A percentile compares a stretch with the other conserved stretches of the same genome.
Conservation (phyloP, 1,139 yeast genomes). For the Diutina rugosa region DNA sequence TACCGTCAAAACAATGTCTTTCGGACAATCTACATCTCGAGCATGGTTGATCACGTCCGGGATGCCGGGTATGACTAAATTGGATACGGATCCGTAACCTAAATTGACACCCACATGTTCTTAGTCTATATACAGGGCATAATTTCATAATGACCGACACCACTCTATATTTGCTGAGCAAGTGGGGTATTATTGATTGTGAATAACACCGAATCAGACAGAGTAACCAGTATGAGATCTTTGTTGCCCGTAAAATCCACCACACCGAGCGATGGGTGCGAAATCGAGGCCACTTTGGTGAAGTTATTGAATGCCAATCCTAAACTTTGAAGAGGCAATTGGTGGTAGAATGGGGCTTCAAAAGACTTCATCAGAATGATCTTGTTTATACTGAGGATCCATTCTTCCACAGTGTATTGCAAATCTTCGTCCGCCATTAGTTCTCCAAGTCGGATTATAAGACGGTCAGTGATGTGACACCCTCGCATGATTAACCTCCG, state of each 20-base stretch:
- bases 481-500: slow-evolving; percentile 1
- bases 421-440: not conserved
- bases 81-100: not conserved
- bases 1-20: not conserved
- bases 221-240: not conserved
- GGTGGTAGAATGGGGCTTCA: not conserved
- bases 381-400: not conserved
- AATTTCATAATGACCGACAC: not conserved
- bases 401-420: not conserved
- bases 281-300: not conserved
- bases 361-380: not conserved
- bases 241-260: not conserved
- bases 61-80: not conserved
- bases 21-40: not conserved
- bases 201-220: not conserved
- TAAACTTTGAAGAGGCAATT: not conserved
- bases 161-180: not conserved
- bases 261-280: not conserved
- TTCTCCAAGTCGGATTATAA: not conserved
- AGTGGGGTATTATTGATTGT: not conserved
- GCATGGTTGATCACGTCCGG: not conserved
- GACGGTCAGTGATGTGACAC: not conserved
- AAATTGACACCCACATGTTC: not conserved
- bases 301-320: not conserved
- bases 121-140: not conserved